A percentile compares a stretch with the other conserved stretches of the same genome.
phyloP scores from a whole-genome alignment of 805 yeast genomes.

The Zygosaccharomyces siamensis region DNA sequence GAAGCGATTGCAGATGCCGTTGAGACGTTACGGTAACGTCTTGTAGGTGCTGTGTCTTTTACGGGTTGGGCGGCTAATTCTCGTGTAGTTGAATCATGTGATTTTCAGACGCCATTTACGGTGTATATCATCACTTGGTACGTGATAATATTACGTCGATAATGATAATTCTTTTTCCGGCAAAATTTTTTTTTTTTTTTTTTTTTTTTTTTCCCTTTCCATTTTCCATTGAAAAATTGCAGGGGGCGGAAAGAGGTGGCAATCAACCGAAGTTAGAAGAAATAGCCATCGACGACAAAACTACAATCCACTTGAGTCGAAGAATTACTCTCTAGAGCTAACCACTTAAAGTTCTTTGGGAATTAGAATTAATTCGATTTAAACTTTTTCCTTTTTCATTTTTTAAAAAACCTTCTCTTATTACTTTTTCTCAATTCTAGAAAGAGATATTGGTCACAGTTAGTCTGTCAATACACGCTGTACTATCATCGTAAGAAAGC shows the following conservation, averaged over 20 bases:
- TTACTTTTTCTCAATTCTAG: not conserved
- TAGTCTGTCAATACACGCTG: conserved; percentile 1
- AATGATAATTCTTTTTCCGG: not conserved
- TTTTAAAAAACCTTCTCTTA: not conserved
- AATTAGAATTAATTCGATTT: not conserved
- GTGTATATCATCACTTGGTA: not conserved
- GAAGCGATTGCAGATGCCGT: conserved; percentile 2
- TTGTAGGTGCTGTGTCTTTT: too few species aligned
- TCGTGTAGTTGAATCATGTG: not conserved
- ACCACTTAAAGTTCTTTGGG: not conserved
- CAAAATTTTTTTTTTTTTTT: not conserved
- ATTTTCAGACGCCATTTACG: not conserved
- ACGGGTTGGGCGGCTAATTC: not conserved
- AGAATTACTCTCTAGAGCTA: not conserved
- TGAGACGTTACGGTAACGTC: not conserved
- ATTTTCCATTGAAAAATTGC: conserved; percentile 1
- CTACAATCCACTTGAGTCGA: not conserved
- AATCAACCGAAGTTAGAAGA: conserved; percentile 2
- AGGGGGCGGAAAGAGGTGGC: conserved; percentile 7
- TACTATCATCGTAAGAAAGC: not conserved
- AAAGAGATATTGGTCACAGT: conserved; percentile 2
- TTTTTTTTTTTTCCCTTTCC: not conserved
- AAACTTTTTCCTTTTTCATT: not conserved
- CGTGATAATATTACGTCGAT: not conserved
- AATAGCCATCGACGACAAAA: conserved; percentile 2